Evolutionary conservation across 2,329 filamentous ascomycete species (phyloP).

Genomic region (Graphilbum ipis-grandicollis): DNA sequence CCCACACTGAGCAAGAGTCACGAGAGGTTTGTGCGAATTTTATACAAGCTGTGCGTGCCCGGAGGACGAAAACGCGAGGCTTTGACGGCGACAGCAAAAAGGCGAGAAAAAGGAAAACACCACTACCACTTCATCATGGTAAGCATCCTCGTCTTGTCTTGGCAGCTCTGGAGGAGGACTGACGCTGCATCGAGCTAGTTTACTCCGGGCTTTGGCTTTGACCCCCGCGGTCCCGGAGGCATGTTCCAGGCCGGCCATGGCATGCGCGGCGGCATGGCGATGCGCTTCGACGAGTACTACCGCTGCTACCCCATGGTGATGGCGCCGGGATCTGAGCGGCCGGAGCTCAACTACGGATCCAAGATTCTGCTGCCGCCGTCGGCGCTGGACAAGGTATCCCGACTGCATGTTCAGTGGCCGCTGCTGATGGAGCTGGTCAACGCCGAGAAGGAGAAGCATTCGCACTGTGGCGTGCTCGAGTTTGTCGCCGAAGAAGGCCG

Average conservation of each 20-base stretch:
- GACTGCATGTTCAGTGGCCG: conserved; percentile 91
- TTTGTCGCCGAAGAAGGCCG: conserved; percentile 96
- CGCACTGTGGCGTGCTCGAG: conserved; percentile 88
- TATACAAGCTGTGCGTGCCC: too few species aligned
- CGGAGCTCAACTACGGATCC: conserved; percentile 85
- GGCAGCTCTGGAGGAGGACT: too few species aligned
- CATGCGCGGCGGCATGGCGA: conserved; percentile 32
- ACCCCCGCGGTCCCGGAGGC: conserved; percentile 13
- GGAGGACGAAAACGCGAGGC: too few species aligned
- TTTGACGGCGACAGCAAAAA: too few species aligned
- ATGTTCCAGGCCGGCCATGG: conserved; percentile 12
- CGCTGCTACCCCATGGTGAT: conserved; percentile 91
- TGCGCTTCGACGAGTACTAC: conserved; percentile 97
- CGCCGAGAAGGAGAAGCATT: conserved; percentile 59
- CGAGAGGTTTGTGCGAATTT: too few species aligned
- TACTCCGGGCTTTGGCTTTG: conserved; percentile 23
- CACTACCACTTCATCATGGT: too few species aligned
- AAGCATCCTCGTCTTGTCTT: too few species aligned
- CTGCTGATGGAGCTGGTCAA: conserved; percentile 95
- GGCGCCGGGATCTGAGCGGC: conserved; percentile 77
- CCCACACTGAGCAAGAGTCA: too few species aligned
- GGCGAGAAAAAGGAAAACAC: too few species aligned
- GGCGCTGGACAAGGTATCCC: conserved; percentile 88
- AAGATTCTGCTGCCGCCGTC: conserved; percentile 97
- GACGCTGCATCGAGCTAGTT: conserved; percentile 13